Percentiles rank a stretch among this genome's conserved stretches.
Conservation (phyloP, 495 filamentous ascomycete genomes). For the Cercophora newfieldiana region DNA sequence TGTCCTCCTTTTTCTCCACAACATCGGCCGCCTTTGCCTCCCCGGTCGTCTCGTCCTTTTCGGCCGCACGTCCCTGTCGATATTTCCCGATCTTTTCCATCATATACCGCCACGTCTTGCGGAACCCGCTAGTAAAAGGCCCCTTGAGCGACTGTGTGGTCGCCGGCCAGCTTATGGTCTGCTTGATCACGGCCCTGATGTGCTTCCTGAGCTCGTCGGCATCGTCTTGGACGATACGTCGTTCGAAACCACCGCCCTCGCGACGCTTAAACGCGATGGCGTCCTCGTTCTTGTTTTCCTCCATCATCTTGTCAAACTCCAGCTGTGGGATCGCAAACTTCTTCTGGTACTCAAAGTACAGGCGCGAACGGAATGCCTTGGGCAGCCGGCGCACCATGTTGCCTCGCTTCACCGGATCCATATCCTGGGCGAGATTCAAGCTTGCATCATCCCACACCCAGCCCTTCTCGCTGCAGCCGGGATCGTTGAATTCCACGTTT, state of each 20-base stretch:
- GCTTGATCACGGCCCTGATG: slow-evolving; percentile 72
- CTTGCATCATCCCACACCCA: slow-evolving; percentile 64
- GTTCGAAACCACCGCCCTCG: slow-evolving; percentile 82
- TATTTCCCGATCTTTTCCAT: slow-evolving; percentile 81
- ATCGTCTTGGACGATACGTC: slow-evolving; percentile 70
- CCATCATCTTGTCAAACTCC: slow-evolving; percentile 86
- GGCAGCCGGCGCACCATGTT: slow-evolving; percentile 96
- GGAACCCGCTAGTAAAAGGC: slow-evolving; percentile 69
- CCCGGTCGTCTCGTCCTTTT: slow-evolving; percentile 17
- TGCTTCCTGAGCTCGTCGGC: slow-evolving; percentile 62
- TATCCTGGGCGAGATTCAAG: slow-evolving; percentile 72
- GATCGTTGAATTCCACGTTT: slow-evolving; percentile 79
- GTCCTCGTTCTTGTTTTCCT: slow-evolving; percentile 68
- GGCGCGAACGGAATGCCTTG: slow-evolving; percentile 77
- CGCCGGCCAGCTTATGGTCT: slow-evolving; percentile 88
- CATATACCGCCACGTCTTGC: slow-evolving; percentile 70
- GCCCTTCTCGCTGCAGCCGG: slow-evolving; percentile 56
- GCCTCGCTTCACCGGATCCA: slow-evolving; percentile 83
- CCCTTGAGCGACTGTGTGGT: slow-evolving; percentile 83
- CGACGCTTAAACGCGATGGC: slow-evolving; percentile 65
- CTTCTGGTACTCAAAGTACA: slow-evolving; percentile 92
- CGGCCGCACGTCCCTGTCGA: slow-evolving; percentile 42
- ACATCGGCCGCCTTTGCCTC: too few relatives aligned
- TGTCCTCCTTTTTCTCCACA: slow-evolving; percentile 11
- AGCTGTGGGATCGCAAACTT: slow-evolving; percentile 80